Evolutionary conservation across 208 protist genomes (phyloP).

Genomic region (Crithidia fasciculata): DNA sequence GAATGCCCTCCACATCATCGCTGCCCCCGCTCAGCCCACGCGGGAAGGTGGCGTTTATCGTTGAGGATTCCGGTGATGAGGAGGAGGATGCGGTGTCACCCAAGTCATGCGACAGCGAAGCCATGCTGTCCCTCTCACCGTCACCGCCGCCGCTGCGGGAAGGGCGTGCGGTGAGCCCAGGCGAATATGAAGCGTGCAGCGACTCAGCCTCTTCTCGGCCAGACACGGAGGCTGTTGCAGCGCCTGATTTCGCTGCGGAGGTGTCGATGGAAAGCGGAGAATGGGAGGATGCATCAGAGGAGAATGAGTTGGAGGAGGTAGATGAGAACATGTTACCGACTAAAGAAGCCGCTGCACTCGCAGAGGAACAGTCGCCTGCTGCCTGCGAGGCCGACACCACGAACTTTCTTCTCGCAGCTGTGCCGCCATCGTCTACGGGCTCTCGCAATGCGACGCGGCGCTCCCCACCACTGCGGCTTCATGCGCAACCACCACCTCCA

Average conservation of each 20-base stretch:
- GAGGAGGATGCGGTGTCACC: slow-evolving; percentile 11
- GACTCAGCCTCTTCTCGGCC: no score
- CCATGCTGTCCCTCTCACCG: background rate
- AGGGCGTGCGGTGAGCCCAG: no score
- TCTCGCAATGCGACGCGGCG: background rate
- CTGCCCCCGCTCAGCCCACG: slow-evolving; percentile 13
- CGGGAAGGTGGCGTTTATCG: background rate
- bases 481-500: background rate
- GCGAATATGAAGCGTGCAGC: no score
- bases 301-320: background rate
- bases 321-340: no score
- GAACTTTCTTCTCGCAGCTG: no score
- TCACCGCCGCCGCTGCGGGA: background rate
- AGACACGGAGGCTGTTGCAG: no score
- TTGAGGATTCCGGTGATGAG: background rate
- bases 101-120: background rate
- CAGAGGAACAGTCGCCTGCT: background rate
- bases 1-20: slow-evolving; percentile 1
- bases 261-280: background rate
- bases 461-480: slow-evolving; percentile 1
- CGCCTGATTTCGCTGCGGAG: background rate
- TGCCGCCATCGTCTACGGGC: background rate
- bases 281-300: slow-evolving; percentile 9
- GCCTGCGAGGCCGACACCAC: background rate
- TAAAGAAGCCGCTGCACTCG: background rate